Evolutionary conservation across 768 basidiomycete genomes (phyloP).

Genomic region (Holtermannia corniformis): DNA sequence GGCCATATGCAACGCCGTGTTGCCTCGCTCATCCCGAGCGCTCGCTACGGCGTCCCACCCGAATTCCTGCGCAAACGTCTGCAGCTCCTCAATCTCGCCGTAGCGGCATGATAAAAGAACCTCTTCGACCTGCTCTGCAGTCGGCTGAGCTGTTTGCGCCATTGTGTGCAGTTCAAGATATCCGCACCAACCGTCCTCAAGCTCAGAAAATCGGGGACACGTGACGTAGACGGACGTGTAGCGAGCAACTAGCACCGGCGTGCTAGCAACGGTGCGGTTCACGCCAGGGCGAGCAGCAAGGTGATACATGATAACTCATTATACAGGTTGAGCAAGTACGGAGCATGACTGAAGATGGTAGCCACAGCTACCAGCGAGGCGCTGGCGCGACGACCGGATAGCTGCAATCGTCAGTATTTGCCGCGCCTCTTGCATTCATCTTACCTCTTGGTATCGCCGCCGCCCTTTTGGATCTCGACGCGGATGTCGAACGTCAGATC

Average conservation of each 20-base stretch:
- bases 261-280: no score
- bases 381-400: constrained; percentile 4
- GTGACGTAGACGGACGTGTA: no score
- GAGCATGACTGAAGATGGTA: no score
- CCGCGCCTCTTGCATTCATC: not conserved
- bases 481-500: constrained; percentile 73
- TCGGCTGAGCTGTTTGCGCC: constrained; percentile 15
- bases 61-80: constrained; percentile 55
- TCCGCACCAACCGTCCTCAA: no score
- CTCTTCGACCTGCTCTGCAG: constrained; percentile 50
- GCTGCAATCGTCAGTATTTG: constrained; percentile 3
- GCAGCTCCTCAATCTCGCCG: constrained; percentile 72
- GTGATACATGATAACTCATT: no score
- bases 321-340: no score
- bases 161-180: no score
- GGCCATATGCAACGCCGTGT: constrained; percentile 75
- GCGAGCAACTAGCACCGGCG: no score
- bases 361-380: not conserved
- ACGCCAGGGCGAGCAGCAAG: no score
- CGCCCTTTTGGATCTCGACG: constrained; percentile 74
- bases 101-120: constrained; percentile 75
- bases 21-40: constrained; percentile 65
- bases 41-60: constrained; percentile 45
- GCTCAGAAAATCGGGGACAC: no score
- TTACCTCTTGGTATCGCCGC: constrained; percentile 70